phyloP scores from a whole-genome alignment of 2,329 filamentous ascomycete species.

The Ophiostoma pallidulum region DNA sequence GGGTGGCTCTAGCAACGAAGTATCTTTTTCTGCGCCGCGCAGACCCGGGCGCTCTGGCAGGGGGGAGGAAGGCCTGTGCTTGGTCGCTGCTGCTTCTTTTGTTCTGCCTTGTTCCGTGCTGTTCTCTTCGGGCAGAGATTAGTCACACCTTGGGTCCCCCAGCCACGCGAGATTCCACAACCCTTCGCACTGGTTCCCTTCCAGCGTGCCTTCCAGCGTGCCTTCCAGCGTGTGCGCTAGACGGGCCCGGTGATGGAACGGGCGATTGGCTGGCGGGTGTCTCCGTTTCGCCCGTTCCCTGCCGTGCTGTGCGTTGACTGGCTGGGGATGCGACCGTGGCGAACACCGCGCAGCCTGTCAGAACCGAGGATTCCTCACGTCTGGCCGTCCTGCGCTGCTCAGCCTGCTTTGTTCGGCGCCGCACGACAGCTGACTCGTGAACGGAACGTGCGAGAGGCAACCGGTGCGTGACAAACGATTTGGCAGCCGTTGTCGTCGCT shows the following conservation, averaged over 20 bases:
- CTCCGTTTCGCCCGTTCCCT: slow-evolving; percentile 3
- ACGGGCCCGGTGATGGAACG: too few species aligned
- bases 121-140: slow-evolving; percentile 7
- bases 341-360: neutral
- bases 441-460: slow-evolving; percentile 6
- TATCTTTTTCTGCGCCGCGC: slow-evolving; percentile 8
- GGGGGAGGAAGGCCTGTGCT: too few species aligned
- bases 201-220: too few species aligned
- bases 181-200: too few species aligned
- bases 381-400: neutral
- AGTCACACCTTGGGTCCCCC: slow-evolving; percentile 14
- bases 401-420: slow-evolving; percentile 3
- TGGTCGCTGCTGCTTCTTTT: neutral
- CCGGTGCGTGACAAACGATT: neutral
- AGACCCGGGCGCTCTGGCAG: neutral
- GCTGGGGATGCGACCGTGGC: too few species aligned
- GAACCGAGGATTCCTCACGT: neutral
- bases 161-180: slow-evolving; percentile 5
- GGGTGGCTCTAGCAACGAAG: slow-evolving; percentile 17
- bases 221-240: too few species aligned
- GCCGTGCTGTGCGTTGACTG: too few species aligned
- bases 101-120: slow-evolving; percentile 1
- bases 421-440: slow-evolving; percentile 2
- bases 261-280: slow-evolving; percentile 1
- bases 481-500: too few species aligned